Evolutionary conservation across 805 yeast species (phyloP).

Genomic region (Schizosaccharomyces octosporus): DNA sequence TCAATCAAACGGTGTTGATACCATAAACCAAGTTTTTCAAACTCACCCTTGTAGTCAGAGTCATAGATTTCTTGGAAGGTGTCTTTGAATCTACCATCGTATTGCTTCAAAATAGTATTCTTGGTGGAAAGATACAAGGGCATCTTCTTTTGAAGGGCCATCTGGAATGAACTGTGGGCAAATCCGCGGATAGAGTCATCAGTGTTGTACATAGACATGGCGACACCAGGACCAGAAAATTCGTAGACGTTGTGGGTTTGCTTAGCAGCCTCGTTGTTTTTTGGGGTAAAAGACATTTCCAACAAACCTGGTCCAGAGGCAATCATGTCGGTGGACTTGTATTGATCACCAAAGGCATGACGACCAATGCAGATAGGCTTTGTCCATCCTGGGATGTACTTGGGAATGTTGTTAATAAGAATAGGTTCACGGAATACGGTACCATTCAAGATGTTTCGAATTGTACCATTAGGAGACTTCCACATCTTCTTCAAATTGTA

Average conservation of each 20-base stretch:
- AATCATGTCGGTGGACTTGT: constrained; percentile 71
- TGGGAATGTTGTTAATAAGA: constrained; percentile 67
- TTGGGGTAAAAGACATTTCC: constrained; percentile 52
- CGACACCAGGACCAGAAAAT: constrained; percentile 56
- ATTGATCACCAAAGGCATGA: constrained; percentile 94
- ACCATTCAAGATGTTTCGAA: constrained; percentile 85
- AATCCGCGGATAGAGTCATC: constrained; percentile 73
- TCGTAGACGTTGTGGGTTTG: constrained; percentile 35
- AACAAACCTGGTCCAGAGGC: constrained; percentile 60
- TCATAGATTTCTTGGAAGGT: constrained; percentile 66
- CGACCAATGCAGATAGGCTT: constrained; percentile 90
- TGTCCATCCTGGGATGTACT: constrained; percentile 79
- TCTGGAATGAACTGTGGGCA: constrained; percentile 76
- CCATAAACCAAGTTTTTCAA: constrained; percentile 70
- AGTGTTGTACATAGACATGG: constrained; percentile 85
- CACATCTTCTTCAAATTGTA: constrained; percentile 85
- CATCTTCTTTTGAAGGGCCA: constrained; percentile 56
- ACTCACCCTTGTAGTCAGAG: constrained; percentile 36
- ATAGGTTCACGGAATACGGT: constrained; percentile 94
- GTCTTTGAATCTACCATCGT: constrained; percentile 90
- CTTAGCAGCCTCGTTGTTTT: constrained; percentile 25
- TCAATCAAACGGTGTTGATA: constrained; percentile 90
- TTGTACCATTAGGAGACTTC: constrained; percentile 92
- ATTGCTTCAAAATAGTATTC: constrained; percentile 78
- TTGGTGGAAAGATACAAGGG: constrained; percentile 76